Evolutionary conservation across 2,329 filamentous ascomycete genomes (phyloP), one percentile per base, ranked within the genome.

Genomic region (Ophiostoma novo-ulmi): DNA sequence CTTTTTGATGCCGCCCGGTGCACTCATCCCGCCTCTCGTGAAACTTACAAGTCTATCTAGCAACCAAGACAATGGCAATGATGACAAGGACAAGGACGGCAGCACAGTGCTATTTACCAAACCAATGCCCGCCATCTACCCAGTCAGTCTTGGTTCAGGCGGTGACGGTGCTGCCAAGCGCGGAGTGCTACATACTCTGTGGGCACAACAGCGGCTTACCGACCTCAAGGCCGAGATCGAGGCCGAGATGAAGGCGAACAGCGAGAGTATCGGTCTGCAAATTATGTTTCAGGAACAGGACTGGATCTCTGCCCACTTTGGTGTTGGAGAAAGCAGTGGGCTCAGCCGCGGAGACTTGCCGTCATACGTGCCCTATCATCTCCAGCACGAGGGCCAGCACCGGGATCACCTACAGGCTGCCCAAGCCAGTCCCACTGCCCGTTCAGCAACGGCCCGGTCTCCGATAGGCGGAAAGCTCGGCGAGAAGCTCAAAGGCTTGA

Each of bases 231-330:
- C 84, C 71, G 93, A 97, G 81, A 94, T 97, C 75, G 87, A 86
- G 11, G 82, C 82, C 8, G 93, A 97, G 81, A 85, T 90, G 77
- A 85, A 85, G 75, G 82, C 84, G 73, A 97, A 96, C 77, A 85
- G 86, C 14, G 93, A 97, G 80, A 91, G 93, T 26, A 87, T 97
- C 22, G 93, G 91, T 1, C 81, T 96, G 70, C 88, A 92, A 77
- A 97, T 97, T 90, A 92, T 90, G 0, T 78, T 92, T 67, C 88
- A 92, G 71, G 93, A 97, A 79, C 91, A 89, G 77, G 86, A 91
- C 75, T 97, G 93, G 93, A 93, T 97, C 69, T 87, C 92, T 76
- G 83, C 89, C 66, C 92, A 93, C 75, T 97, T 97, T 78, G 90
- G 90, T 6, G 82, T 92, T 65, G 61, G 81, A 79, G 69, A 78